Percentiles rank a stretch among this genome's conserved stretches.
These are phyloP conservation scores for Raphanus sativus DNA, from an alignment of 345 rosid genomes.

Conservation along the genomic window DNA sequence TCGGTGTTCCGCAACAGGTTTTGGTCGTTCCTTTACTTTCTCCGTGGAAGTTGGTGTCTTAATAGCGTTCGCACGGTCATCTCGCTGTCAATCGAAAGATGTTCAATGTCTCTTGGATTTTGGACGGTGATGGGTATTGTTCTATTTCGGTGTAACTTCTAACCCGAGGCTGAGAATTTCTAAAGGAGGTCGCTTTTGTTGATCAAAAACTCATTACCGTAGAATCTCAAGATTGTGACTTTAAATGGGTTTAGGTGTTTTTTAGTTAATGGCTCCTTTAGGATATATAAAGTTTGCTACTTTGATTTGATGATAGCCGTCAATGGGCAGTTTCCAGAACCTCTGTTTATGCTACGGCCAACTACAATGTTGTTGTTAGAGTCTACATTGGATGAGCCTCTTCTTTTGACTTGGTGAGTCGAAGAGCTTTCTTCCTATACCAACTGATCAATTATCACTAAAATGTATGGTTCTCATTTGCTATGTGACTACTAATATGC, in stretches of 20 bases:
- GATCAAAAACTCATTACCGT: background rate
- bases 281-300: background rate
- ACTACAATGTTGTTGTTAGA: background rate
- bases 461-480: too few relatives aligned
- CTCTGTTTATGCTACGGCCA: background rate
- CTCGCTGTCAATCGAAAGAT: too few relatives aligned
- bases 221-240: background rate
- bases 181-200: background rate
- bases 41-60: background rate
- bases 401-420: background rate
- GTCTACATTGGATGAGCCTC: background rate
- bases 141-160: background rate
- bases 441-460: background rate
- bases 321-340: too few relatives aligned
- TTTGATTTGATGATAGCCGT: too few relatives aligned
- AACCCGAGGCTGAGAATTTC: background rate
- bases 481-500: background rate
- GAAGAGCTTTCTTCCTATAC: background rate
- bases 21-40: background rate
- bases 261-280: background rate
- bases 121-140: too few relatives aligned
- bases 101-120: too few relatives aligned
- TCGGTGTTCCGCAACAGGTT: background rate
- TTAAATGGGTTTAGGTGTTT: background rate
- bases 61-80: too few relatives aligned